phyloP scores from a whole-genome alignment of 2,329 filamentous ascomycete species.

The Neopestalotiopsis clavispora region DNA sequence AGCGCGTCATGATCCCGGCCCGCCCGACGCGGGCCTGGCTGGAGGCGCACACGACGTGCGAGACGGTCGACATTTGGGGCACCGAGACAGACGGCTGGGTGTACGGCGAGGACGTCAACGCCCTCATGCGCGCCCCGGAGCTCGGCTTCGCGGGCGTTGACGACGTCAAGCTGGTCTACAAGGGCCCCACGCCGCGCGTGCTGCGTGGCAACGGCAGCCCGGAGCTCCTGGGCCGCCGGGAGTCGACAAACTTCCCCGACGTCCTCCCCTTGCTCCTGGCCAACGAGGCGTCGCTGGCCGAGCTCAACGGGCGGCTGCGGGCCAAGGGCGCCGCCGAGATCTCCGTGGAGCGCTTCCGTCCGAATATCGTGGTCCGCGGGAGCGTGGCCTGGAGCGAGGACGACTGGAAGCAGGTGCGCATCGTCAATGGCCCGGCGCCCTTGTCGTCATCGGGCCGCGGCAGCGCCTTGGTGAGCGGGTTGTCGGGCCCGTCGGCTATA shows the following conservation, averaged over 20 bases:
- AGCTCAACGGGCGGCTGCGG: slow-evolving; percentile 60
- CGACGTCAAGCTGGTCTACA: slow-evolving; percentile 63
- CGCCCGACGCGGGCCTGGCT: slow-evolving; percentile 61
- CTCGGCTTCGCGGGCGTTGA: slow-evolving; percentile 43
- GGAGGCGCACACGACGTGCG: slow-evolving; percentile 51
- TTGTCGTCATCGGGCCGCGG: not conserved
- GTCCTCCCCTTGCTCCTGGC: slow-evolving; percentile 61
- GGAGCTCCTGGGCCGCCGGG: slow-evolving; percentile 55
- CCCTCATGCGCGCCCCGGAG: slow-evolving; percentile 55
- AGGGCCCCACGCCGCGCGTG: slow-evolving; percentile 61
- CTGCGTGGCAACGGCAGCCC: slow-evolving; percentile 61
- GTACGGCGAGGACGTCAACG: slow-evolving; percentile 56
- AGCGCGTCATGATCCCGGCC: slow-evolving; percentile 55
- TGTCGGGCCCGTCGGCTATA: slow-evolving; percentile 30
- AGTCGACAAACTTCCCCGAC: slow-evolving; percentile 63
- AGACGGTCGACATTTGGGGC: slow-evolving; percentile 62
- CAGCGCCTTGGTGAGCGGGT: too few relatives aligned
- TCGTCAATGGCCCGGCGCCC: slow-evolving; percentile 34
- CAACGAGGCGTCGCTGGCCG: slow-evolving; percentile 58
- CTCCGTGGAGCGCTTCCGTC: slow-evolving; percentile 65
- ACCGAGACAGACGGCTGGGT: slow-evolving; percentile 60
- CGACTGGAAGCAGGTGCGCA: slow-evolving; percentile 63
- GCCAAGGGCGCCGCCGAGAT: slow-evolving; percentile 49
- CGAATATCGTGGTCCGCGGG: slow-evolving; percentile 66
- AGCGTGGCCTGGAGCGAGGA: slow-evolving; percentile 65